phyloP scores from a whole-genome alignment of 2,329 filamentous ascomycete genomes.

The Sclerotiophoma versabilis region DNA sequence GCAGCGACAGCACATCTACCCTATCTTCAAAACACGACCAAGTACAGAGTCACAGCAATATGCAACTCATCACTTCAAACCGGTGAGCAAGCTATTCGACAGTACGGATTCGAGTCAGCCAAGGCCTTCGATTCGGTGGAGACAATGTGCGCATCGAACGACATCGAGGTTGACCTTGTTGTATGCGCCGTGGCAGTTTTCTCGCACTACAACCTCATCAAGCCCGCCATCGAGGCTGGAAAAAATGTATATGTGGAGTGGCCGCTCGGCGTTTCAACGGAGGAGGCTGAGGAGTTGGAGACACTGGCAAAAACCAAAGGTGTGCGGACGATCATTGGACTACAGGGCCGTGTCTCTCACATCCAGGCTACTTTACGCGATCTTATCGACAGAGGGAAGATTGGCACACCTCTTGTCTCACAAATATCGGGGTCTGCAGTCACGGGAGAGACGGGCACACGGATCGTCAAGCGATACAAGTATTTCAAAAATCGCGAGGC shows the following conservation, averaged over 20 bases:
- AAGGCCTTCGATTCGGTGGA: conserved; percentile 54
- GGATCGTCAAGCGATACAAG: not conserved
- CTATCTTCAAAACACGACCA: not conserved
- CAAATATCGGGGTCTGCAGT: not conserved
- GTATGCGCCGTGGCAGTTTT: conserved; percentile 63
- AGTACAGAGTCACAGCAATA: not conserved
- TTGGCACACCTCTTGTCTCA: not conserved
- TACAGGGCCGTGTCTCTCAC: conserved; percentile 48
- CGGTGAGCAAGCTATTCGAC: not conserved
- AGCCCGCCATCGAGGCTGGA: conserved; percentile 58
- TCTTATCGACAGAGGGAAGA: not conserved
- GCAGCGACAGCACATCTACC: conserved; percentile 2
- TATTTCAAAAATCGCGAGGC: not conserved
- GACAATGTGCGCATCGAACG: conserved; percentile 49
- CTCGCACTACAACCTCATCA: conserved; percentile 56
- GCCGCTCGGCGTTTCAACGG: conserved; percentile 50
- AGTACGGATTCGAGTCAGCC: conserved; percentile 21
- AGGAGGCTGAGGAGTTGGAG: conserved; percentile 45
- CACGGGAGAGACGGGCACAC: not conserved
- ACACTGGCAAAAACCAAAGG: not conserved
- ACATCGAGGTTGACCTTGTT: conserved; percentile 49
- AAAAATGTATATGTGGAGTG: conserved; percentile 63
- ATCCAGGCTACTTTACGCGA: not conserved
- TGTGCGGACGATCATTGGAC: conserved; percentile 46
- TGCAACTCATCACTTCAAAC: not conserved